Evolutionary conservation across 768 basidiomycete species (phyloP).

Genomic region (Mycena galopus): DNA sequence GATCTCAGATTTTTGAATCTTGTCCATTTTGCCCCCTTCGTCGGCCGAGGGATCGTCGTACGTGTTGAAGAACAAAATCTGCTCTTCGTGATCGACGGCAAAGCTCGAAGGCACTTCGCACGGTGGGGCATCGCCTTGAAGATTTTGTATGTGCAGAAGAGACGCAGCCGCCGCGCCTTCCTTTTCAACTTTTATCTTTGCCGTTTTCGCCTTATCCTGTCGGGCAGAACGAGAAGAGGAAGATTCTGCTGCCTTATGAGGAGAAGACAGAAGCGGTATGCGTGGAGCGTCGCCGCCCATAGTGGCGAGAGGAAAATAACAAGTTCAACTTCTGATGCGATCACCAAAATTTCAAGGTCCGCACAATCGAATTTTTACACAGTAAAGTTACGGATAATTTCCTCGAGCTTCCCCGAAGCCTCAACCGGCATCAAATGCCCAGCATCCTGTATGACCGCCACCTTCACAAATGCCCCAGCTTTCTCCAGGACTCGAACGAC

Average conservation of each 20-base stretch:
- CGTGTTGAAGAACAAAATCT: conserved; percentile 20
- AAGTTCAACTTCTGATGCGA: background rate
- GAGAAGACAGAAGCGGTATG: background rate
- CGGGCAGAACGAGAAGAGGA: background rate
- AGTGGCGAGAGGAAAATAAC: background rate
- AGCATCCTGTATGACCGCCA: conserved; percentile 13
- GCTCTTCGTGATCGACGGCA: conserved; percentile 5
- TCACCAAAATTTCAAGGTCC: too few relatives aligned
- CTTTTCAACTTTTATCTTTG: background rate
- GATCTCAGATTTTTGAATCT: conserved; percentile 10
- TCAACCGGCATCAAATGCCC: conserved; percentile 30
- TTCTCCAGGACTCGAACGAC: conserved; percentile 16
- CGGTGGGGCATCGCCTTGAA: conserved; percentile 12
- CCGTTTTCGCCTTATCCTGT: background rate
- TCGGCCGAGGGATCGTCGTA: too few relatives aligned
- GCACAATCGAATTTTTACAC: too few relatives aligned
- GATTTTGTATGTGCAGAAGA: background rate
- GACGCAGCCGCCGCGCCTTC: background rate
- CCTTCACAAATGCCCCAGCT: conserved; percentile 13
- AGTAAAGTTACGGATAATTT: too few relatives aligned
- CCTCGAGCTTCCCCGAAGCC: conserved; percentile 7
- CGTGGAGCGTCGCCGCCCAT: background rate
- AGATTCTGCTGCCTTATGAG: background rate
- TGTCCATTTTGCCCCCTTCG: background rate
- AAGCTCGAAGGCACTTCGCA: background rate